Percentiles rank a stretch among this genome's conserved stretches.
phyloP scores from a whole-genome alignment of 352 stramenopile species.

The Halophytophthora polymorphica region DNA sequence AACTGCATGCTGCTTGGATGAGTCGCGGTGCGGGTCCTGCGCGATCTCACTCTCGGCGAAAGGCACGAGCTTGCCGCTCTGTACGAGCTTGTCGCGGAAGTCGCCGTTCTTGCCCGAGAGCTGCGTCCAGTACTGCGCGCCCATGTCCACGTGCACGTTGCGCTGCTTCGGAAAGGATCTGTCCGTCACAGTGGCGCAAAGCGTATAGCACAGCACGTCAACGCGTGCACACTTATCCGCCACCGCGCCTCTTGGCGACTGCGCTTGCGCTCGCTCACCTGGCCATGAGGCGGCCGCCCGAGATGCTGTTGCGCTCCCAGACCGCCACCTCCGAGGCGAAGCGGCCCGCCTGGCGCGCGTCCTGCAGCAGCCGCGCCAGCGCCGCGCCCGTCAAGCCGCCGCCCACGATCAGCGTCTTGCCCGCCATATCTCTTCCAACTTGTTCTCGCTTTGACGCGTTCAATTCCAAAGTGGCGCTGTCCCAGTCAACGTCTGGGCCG shows the following conservation, averaged over 20 bases:
- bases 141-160: constrained; percentile 56
- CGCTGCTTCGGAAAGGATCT: constrained; percentile 62
- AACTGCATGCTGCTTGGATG: constrained; percentile 35
- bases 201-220: background rate
- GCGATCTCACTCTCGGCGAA: constrained; percentile 51
- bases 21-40: constrained; percentile 39
- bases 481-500: background rate
- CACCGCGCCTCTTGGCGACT: no score
- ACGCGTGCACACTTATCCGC: no score
- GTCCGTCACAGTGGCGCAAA: constrained; percentile 3
- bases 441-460: background rate
- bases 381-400: constrained; percentile 58
- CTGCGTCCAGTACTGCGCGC: constrained; percentile 66
- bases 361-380: constrained; percentile 48
- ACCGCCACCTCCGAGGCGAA: constrained; percentile 40
- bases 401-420: constrained; percentile 57
- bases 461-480: constrained; percentile 2
- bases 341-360: constrained; percentile 33
- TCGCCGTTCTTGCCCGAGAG: constrained; percentile 50
- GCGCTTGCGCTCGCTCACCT: constrained; percentile 22
- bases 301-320: constrained; percentile 75
- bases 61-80: constrained; percentile 28
- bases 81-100: constrained; percentile 32
- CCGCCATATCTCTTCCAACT: constrained; percentile 11
- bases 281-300: constrained; percentile 63